Evolutionary conservation across 1,284 basidiomycete genomes (phyloP).

Genomic region (Papiliotrema laurentii): DNA sequence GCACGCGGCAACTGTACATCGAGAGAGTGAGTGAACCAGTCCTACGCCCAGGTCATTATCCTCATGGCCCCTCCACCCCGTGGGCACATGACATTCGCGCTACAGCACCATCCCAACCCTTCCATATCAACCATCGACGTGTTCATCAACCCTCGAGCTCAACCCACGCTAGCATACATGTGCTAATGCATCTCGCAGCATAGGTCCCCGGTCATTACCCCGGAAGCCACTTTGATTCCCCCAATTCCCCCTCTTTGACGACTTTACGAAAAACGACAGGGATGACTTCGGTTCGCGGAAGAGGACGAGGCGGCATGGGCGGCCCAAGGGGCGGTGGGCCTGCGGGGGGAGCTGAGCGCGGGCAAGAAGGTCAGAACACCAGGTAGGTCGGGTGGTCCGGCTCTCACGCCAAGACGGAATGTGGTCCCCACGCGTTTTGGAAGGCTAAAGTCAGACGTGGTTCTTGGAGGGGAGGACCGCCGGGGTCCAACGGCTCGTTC

Average conservation of each 20-base stretch:
- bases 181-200: no score
- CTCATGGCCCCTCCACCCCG: no score
- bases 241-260: slow-evolving; percentile 3
- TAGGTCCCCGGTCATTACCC: no score
- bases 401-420: background rate
- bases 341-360: slow-evolving; percentile 15
- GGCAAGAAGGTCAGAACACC: slow-evolving; percentile 6
- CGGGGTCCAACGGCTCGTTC: slow-evolving; percentile 23
- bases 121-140: no score
- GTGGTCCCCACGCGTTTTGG: background rate
- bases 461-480: slow-evolving; percentile 38
- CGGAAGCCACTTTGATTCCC: no score
- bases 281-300: slow-evolving; percentile 6
- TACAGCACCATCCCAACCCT: no score
- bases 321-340: slow-evolving; percentile 12
- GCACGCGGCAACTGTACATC: no score
- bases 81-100: no score
- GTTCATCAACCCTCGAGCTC: no score
- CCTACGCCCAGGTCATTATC: no score
- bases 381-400: background rate
- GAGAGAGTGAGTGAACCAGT: no score
- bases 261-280: slow-evolving; percentile 5
- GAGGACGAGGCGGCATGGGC: slow-evolving; percentile 12
- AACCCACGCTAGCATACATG: no score
- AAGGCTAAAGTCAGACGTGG: slow-evolving; percentile 22